These are phyloP conservation scores for Eimeria falciformis DNA, from an alignment of 169 alveolate genomes.

Conservation along the genomic window DNA sequence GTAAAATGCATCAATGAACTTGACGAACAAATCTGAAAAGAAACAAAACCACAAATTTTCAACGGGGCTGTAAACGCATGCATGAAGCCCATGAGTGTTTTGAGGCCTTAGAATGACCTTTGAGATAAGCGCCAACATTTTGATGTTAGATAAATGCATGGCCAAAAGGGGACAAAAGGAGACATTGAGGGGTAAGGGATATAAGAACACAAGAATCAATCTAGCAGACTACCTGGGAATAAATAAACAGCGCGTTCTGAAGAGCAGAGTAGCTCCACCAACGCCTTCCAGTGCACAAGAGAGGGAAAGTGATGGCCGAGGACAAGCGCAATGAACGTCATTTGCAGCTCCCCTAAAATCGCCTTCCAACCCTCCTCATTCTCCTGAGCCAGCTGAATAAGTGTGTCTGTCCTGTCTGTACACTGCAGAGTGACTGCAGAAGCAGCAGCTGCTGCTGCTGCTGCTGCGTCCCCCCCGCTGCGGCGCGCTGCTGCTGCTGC, in stretches of 20 bases:
- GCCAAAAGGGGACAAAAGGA: too few relatives aligned
- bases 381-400: background rate
- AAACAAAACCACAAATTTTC: background rate
- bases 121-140: background rate
- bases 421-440: conserved; percentile 6
- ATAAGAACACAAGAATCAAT: too few relatives aligned
- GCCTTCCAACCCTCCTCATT: background rate
- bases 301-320: conserved; percentile 25
- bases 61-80: too few relatives aligned
- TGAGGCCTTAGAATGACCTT: too few relatives aligned
- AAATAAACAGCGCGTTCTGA: conserved; percentile 5
- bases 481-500: conserved; percentile 37
- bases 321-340: conserved; percentile 8
- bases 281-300: background rate
- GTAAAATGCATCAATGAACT: background rate
- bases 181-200: background rate
- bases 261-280: background rate
- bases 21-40: background rate
- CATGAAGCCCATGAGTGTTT: background rate
- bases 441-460: conserved; percentile 28
- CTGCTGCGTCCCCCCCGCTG: conserved; percentile 3
- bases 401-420: background rate
- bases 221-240: conserved; percentile 18
- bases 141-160: background rate
- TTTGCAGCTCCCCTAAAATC: conserved; percentile 10